Evolutionary conservation across 108 stramenopile species (phyloP), one percentile per base, ranked within the genome.

Genomic region (Mediolabrus comicus): DNA sequence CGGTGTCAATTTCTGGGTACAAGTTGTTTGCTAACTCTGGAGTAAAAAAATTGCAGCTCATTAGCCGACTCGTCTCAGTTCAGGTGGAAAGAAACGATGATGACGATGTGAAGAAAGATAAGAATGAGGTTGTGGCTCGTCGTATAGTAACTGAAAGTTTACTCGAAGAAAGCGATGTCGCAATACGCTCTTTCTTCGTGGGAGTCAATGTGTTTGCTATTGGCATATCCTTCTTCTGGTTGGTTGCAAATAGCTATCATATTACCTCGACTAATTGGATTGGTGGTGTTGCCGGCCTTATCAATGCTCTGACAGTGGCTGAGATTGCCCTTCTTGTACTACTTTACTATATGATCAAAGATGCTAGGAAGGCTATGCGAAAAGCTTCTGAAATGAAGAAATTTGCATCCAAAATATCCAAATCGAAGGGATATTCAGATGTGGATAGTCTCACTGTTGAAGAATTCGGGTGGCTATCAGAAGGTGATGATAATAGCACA

Each of bases 151-250:
- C 68, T 24, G 81, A 81, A 33, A 85, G 83, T 46, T 67, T 96
- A 8, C 24, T 83, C 27, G 57, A 86, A 31, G 89, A 96, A 55
- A 70, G 72, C 2, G 82, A 79, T 39, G 65, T 63, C 10, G 84
- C 90, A 14, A 46, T 83, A 8, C 82, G 85, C n/a, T 62, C 66
- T 29, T 36, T 81, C 22, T 81, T 92, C 25, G 71, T 89, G 19
- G 92, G 90, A 8, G 36, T 81, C 24, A 64, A 81, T 27, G 81
- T 92, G 8, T 62, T 88, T 7, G 71, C 67, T 5, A 83, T 94
- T 49, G 95, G 92, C 2, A 67, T 88, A 29, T 39, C 77, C 35
- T 96, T 96, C 84, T 84, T 93, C 43, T 94, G 92, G 92, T 74
- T 96, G 4, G 65, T 83, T 56, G 80, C 79, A 65, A 96, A 96